These are phyloP conservation scores for Cystobasidium tubakii DNA, from an alignment of 768 basidiomycete species.

Conservation along the genomic window DNA sequence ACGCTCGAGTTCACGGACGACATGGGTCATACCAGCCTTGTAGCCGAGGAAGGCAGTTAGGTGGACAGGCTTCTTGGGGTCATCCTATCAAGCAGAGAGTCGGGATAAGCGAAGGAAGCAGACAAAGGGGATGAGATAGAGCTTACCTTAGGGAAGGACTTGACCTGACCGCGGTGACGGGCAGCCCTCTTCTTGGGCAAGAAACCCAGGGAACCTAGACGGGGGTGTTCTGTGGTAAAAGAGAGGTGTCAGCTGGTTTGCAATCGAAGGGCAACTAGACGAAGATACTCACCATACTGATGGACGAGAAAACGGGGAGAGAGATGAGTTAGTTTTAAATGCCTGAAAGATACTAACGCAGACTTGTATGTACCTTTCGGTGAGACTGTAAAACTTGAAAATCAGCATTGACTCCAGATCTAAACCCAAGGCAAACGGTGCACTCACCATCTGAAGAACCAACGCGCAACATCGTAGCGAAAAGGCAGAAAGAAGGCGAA, in stretches of 20 bases:
- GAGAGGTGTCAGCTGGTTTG: neutral
- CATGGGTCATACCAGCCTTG: slow-evolving; percentile 99
- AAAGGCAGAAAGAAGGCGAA: neutral
- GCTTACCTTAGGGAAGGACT: slow-evolving; percentile 94
- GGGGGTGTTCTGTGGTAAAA: slow-evolving; percentile 64
- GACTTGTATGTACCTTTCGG: slow-evolving; percentile 20
- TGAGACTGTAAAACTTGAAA: slow-evolving; percentile 2
- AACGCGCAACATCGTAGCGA: neutral
- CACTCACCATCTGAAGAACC: neutral
- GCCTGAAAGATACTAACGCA: neutral
- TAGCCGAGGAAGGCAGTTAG: slow-evolving; percentile 97
- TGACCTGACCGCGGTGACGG: slow-evolving; percentile 97
- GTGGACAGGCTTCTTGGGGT: slow-evolving; percentile 97
- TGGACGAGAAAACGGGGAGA: neutral
- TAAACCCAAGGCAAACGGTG: too few species aligned
- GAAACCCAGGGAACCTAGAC: slow-evolving; percentile 95
- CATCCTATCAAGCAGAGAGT: slow-evolving; percentile 61
- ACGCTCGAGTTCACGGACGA: slow-evolving; percentile 97
- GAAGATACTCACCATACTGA: neutral
- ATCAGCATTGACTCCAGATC: neutral
- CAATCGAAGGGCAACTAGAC: neutral
- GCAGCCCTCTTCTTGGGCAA: slow-evolving; percentile 93
- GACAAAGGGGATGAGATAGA: neutral
- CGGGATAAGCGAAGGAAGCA: neutral
- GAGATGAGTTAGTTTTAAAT: neutral